phyloP scores from a whole-genome alignment of 768 basidiomycete species.

The Infundibulicybe gibba region DNA sequence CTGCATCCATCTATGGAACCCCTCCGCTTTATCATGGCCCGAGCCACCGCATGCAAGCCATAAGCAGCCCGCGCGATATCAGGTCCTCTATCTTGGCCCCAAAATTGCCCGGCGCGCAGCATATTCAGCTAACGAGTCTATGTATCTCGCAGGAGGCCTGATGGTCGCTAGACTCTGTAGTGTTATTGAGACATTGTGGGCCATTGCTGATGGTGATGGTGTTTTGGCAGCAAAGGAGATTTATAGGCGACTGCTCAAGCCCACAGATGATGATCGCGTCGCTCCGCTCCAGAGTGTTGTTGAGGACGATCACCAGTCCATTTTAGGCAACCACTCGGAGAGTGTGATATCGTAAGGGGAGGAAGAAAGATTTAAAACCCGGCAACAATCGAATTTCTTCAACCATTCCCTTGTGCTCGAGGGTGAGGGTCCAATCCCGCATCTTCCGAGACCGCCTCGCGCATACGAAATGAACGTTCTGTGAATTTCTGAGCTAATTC shows the following conservation, averaged over 20 bases:
- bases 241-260: slow-evolving; percentile 6
- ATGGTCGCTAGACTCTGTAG: slow-evolving; percentile 18
- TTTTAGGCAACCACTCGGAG: not conserved
- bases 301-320: slow-evolving; percentile 1
- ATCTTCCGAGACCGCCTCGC: not conserved
- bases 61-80: slow-evolving; percentile 7
- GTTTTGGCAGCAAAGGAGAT: slow-evolving; percentile 6
- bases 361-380: not conserved
- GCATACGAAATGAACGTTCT: slow-evolving; percentile 3
- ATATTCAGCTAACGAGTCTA: slow-evolving; percentile 22
- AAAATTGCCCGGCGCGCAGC: no score
- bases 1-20: slow-evolving; percentile 10
- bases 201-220: slow-evolving; percentile 11
- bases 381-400: not conserved
- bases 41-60: slow-evolving; percentile 8
- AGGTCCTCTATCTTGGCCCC: not conserved
- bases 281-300: not conserved
- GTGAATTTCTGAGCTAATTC: not conserved
- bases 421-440: not conserved
- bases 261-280: slow-evolving; percentile 1
- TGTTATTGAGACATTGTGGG: slow-evolving; percentile 19
- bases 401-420: not conserved
- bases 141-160: slow-evolving; percentile 28
- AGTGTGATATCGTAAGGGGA: not conserved
- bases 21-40: slow-evolving; percentile 2